phyloP scores from a whole-genome alignment of 192 early-diverging fungal species.

The Coemansia sp. region DNA sequence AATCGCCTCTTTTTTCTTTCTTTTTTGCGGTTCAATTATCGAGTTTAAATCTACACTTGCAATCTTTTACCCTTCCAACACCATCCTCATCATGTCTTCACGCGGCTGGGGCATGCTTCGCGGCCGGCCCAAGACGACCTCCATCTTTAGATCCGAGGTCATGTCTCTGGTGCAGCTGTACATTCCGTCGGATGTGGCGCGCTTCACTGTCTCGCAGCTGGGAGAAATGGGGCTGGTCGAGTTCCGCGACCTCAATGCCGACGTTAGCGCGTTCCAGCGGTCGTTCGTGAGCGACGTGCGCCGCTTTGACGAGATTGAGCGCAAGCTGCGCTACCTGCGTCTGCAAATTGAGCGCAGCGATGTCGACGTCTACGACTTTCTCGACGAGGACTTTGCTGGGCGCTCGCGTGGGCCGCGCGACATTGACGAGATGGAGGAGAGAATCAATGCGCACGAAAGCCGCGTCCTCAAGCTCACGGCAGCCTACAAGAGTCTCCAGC shows the following conservation, averaged over 20 bases:
- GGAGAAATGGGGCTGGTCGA: constrained; percentile 93
- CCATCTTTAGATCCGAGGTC: constrained; percentile 88
- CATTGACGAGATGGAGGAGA: constrained; percentile 89
- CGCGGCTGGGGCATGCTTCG: constrained; percentile 46
- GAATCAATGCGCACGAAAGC: constrained; percentile 75
- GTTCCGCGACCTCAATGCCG: constrained; percentile 93
- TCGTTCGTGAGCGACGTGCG: constrained; percentile 94
- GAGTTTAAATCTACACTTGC: too few relatives aligned
- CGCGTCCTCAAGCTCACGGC: constrained; percentile 83
- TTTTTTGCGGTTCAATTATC: not conserved
- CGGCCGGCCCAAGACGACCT: constrained; percentile 46
- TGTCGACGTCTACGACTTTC: constrained; percentile 57
- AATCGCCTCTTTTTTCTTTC: not conserved
- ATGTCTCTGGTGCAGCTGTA: constrained; percentile 96
- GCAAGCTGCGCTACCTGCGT: constrained; percentile 89
- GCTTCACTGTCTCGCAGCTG: constrained; percentile 87
- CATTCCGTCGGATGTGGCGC: constrained; percentile 91
- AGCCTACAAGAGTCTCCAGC: constrained; percentile 84
- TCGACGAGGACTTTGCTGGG: constrained; percentile 55
- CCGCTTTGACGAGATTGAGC: constrained; percentile 95
- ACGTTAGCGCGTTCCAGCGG: constrained; percentile 95
- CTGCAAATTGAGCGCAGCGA: constrained; percentile 76
- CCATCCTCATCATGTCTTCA: constrained; percentile 21
- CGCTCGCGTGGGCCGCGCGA: constrained; percentile 77
- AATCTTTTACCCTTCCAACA: not conserved